Conservation (phyloP, 805 yeast species). For the Candida jianshihensis region DNA sequence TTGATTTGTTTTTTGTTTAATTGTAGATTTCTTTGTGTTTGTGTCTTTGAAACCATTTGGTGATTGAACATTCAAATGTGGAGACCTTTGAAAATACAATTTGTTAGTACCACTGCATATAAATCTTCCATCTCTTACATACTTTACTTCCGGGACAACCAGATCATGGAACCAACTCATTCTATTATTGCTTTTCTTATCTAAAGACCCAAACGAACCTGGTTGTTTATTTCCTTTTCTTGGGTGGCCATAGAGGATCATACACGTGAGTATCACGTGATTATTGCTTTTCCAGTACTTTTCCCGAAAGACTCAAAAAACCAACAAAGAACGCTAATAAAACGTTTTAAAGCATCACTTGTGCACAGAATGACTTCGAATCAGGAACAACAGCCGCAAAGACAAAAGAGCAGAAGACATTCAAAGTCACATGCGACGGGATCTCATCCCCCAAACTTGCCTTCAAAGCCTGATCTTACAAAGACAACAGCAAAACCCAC, state of each 20-base stretch:
- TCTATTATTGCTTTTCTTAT: too few relatives aligned
- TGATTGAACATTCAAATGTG: slow-evolving; percentile 1
- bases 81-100: slow-evolving; percentile 1
- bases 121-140: too few relatives aligned
- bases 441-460: slow-evolving; percentile 3
- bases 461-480: slow-evolving; percentile 4
- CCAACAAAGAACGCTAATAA: too few relatives aligned
- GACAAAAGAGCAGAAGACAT: background rate
- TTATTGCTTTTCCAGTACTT: too few relatives aligned
- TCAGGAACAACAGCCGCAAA: slow-evolving; percentile 1
- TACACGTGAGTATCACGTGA: slow-evolving; percentile 1
- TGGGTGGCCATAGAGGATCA: too few relatives aligned
- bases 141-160: background rate
- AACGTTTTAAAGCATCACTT: too few relatives aligned
- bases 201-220: too few relatives aligned
- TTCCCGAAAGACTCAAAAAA: background rate
- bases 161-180: background rate
- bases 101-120: background rate
- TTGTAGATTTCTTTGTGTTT: background rate
- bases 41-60: slow-evolving; percentile 7
- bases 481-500: background rate
- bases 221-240: too few relatives aligned
- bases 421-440: background rate
- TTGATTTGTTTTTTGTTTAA: background rate
- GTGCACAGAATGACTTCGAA: too few relatives aligned